These are phyloP conservation scores for Crithidia fasciculata DNA, from an alignment of 208 protist species.

Conservation along the genomic window DNA sequence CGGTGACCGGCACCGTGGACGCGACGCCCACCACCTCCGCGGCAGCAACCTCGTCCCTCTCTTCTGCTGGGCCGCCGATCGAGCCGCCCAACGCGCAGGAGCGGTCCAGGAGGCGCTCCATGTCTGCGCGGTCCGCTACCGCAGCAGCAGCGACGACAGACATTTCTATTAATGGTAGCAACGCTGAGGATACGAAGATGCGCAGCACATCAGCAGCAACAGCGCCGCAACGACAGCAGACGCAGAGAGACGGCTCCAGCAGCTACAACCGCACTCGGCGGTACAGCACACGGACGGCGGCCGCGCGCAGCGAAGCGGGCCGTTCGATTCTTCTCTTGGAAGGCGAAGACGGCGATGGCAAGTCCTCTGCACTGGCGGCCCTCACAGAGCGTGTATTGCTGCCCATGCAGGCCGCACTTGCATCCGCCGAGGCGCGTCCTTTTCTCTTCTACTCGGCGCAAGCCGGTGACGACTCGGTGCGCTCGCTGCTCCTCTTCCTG, in stretches of 20 bases:
- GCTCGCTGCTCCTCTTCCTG: slow-evolving; percentile 65
- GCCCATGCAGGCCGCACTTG: slow-evolving; percentile 15
- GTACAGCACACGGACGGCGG: not conserved
- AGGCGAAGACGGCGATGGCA: slow-evolving; percentile 74
- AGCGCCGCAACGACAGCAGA: no score
- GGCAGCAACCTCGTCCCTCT: not conserved
- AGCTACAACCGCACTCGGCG: no score
- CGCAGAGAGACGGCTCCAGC: no score
- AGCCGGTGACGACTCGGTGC: slow-evolving; percentile 59
- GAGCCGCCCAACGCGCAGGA: not conserved
- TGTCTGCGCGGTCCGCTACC: not conserved
- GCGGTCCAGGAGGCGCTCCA: no score
- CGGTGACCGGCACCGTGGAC: slow-evolving; percentile 27
- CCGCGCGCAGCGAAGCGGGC: not conserved
- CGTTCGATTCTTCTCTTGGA: slow-evolving; percentile 67
- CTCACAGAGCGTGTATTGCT: slow-evolving; percentile 41
- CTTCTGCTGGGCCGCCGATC: not conserved
- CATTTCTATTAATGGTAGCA: no score
- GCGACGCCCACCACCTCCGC: not conserved
- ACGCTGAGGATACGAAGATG: no score
- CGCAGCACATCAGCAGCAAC: no score
- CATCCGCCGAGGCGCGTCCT: slow-evolving; percentile 1
- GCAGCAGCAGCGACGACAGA: not conserved
- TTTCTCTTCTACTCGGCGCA: slow-evolving; percentile 76
- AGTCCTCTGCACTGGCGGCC: slow-evolving; percentile 67